Percentiles rank a stretch among this genome's conserved stretches.
phyloP scores from a whole-genome alignment of 1,284 basidiomycete species.

The Erythrobasidium hasegawianum region DNA sequence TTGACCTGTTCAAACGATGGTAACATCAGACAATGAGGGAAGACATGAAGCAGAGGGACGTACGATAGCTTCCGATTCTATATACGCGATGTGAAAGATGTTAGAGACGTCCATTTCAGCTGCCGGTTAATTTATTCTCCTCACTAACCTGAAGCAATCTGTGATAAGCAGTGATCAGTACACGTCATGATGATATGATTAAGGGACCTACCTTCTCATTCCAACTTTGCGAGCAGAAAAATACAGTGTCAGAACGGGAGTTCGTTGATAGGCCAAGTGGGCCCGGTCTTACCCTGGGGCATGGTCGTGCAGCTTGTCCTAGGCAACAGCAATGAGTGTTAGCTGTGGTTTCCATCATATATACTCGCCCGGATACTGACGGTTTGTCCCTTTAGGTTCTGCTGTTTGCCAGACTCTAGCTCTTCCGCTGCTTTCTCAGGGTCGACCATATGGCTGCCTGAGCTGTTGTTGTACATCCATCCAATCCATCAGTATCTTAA shows the following conservation, averaged over 20 bases:
- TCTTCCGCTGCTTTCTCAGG: slow-evolving; percentile 27
- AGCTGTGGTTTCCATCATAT: too few species aligned
- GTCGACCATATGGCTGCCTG: slow-evolving; percentile 11
- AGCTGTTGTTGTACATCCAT: background rate
- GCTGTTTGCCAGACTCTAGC: slow-evolving; percentile 15
- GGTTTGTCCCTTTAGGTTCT: slow-evolving; percentile 24
- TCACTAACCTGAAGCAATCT: slow-evolving; percentile 6
- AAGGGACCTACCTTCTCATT: slow-evolving; percentile 27
- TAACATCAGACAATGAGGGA: background rate
- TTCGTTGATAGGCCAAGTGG: background rate
- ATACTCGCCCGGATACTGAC: slow-evolving; percentile 30
- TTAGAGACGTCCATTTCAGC: too few species aligned
- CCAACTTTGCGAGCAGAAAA: slow-evolving; percentile 16
- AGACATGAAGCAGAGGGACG: background rate
- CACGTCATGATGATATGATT: too few species aligned
- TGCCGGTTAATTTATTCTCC: too few species aligned
- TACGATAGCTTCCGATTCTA: slow-evolving; percentile 32
- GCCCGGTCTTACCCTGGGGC: slow-evolving; percentile 19
- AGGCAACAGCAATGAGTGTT: background rate
- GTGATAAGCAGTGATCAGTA: too few species aligned
- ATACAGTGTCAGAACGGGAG: background rate
- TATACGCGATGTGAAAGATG: background rate
- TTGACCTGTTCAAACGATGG: slow-evolving; percentile 9
- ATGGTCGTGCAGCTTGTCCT: slow-evolving; percentile 13
- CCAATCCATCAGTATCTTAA: too few species aligned